phyloP scores from a whole-genome alignment of 164 flowering plant species.

The Aristolochia contorta region DNA sequence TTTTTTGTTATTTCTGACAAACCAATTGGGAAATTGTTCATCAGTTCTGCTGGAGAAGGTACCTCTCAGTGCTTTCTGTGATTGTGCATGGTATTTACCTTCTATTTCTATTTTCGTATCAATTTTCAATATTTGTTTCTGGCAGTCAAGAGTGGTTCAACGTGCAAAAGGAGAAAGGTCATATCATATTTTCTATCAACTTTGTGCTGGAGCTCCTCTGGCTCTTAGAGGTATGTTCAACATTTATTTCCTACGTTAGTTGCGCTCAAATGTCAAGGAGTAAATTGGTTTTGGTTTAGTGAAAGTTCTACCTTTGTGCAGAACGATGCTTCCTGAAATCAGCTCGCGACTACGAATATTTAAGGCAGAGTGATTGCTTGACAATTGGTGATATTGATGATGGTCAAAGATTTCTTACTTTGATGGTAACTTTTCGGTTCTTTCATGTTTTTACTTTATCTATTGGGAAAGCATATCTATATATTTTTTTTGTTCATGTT shows the following conservation, averaged over 20 bases:
- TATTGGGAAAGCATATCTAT: background rate
- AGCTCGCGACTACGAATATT: constrained; percentile 62
- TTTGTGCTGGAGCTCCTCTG: constrained; percentile 88
- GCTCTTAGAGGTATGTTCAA: constrained; percentile 56
- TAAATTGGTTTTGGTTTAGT: background rate
- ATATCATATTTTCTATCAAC: constrained; percentile 90
- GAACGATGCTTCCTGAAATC: constrained; percentile 58
- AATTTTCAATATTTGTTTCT: constrained; percentile 13
- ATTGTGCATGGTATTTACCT: background rate
- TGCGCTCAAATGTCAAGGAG: background rate
- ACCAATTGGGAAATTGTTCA: background rate
- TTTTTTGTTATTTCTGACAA: constrained; percentile 3
- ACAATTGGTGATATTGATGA: constrained; percentile 65
- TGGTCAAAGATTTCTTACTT: constrained; percentile 47
- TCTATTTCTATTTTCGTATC: constrained; percentile 8
- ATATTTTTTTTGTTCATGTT: background rate
- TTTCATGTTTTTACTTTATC: background rate
- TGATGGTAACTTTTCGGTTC: constrained; percentile 44
- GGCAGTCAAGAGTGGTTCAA: constrained; percentile 92
- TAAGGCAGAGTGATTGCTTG: constrained; percentile 72
- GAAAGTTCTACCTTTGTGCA: constrained; percentile 22
- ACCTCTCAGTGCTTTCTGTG: constrained; percentile 4
- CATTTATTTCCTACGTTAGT: background rate
- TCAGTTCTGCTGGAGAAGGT: constrained; percentile 92
- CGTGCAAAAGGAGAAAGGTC: constrained; percentile 77